Evolutionary conservation across 805 yeast species (phyloP), one percentile per base, ranked within the genome.

Genomic region (Pichia cabralensis): DNA sequence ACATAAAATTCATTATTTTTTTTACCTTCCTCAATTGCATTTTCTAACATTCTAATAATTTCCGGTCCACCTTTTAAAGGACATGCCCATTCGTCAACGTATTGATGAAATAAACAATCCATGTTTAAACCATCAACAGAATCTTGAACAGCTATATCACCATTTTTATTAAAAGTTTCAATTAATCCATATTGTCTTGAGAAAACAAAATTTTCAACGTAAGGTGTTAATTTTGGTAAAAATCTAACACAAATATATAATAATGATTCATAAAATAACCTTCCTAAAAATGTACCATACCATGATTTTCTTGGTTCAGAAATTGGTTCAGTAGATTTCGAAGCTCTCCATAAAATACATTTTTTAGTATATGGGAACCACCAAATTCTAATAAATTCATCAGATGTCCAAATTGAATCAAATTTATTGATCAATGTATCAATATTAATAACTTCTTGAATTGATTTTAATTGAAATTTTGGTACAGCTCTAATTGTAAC

Each of bases 71-170:
- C 70, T 17, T 61, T 68, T 50, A 89, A 61, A 15, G 97, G 97
- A 31, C 94, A 74, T n/a, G 92, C 86, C 97, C 97, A 89, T 61
- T 89, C 98, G 53, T 88, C 77, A 33, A 89, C 97, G 59, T 77
- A 88, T 58, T 89, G 98, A 28, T 86, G 76, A 57, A 85, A 89
- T 46, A 89, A 63, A 56, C 97, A 92, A 62, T 92, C 97, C 95
- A 89, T 84, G 56, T 83, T 85, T 49, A 89, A 73, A 6, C 89
- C 95, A 39, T 80, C 83, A 29, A 83, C 89, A 4, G 95, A 80
- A 39, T 73, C 70, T 49, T 79, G 85, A 9, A 88, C 84, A 3
- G 83, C 80, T 31, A 71, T 58, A 35, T 71, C 76, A 15, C 71
- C 72, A 30, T 53, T 47, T 20, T 39, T 42, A 24, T 78, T 75